Base-by-base conservation (phyloP, 2,329 filamentous ascomycete genomes). In the Gaeumannomyces tritici region DNA sequence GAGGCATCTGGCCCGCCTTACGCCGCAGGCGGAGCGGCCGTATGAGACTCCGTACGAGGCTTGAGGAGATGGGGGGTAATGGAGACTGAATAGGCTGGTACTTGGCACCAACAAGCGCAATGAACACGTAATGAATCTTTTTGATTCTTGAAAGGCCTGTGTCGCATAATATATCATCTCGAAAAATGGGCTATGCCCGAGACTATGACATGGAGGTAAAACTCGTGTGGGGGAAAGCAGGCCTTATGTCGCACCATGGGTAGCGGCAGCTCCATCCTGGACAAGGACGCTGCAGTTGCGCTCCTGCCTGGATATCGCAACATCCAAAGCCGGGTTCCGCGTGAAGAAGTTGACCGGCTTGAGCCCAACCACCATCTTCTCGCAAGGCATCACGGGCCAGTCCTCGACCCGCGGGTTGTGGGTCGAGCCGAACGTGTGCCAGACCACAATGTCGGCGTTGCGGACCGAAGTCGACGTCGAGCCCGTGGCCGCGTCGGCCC, bases 1-100 rank as follows among this genome's bases (percentile, higher is more conserved):
- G 63, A 82, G 91, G 60, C 91, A 96, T 75, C 75, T 96, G 65
- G 91, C 90, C 6, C 83, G 91, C 56, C 88, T 96, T 70, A 93
- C 90, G 5, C 90, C 91, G 0, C 89, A 93, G 76, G 91, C 90
- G 1, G 91, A 96, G 78, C 74, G 78, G 64, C 90, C 90, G 0
- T 90, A 79, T 67, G 88, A 95, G 80, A 95, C 86, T 1, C 83
- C 85, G 0, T 85, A 80, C 66, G 73, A 71, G 67, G 67, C 18
- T 51, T 24, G 42, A 51, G 4, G 42, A 21, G 1, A 51, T 21
- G 42, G 1, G 8, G 2, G n/a, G 42, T 11, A n/a, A 4, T 51
- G 8, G 42, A 9, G 42, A 51, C 7, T 42, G 18, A 18, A 42
- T 42, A 42, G 15, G 7, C n/a, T n/a, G n/a, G n/a, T n/a, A n/a